phyloP scores from a whole-genome alignment of 768 basidiomycete genomes.

The Sporobolomyces phaffii region DNA sequence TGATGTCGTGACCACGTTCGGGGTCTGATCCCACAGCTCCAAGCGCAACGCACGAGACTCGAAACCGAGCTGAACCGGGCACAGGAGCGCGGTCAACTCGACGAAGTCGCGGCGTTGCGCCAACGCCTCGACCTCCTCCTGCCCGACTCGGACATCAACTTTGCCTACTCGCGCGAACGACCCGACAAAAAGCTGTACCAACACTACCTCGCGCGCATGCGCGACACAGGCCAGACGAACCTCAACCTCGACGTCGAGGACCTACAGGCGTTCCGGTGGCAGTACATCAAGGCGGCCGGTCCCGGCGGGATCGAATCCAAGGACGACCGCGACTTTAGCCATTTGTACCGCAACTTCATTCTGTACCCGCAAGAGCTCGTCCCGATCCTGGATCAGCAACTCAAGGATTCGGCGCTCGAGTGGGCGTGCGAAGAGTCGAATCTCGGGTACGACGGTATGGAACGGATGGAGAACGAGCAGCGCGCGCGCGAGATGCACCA shows the following conservation, averaged over 20 bases:
- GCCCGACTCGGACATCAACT: constrained; percentile 26
- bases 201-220: constrained; percentile 71
- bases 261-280: constrained; percentile 61
- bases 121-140: constrained; percentile 43
- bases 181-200: constrained; percentile 59
- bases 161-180: constrained; percentile 37
- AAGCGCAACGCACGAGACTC: constrained; percentile 52
- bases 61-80: constrained; percentile 32
- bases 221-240: constrained; percentile 67
- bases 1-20: too few relatives aligned
- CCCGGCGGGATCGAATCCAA: constrained; percentile 57
- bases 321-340: constrained; percentile 50
- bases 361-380: constrained; percentile 97
- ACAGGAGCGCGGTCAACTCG: constrained; percentile 30
- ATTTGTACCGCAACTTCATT: constrained; percentile 67
- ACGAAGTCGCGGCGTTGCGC: constrained; percentile 44
- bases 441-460: constrained; percentile 48
- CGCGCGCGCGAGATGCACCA: constrained; percentile 71
- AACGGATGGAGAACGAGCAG: constrained; percentile 68
- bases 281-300: constrained; percentile 10
- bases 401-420: constrained; percentile 88
- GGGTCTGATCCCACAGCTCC: too few relatives aligned
- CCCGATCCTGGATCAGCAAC: constrained; percentile 91
- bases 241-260: constrained; percentile 86
- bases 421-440: constrained; percentile 65